These are phyloP conservation scores for Phytophthora aleatoria DNA, from an alignment of 352 stramenopile species.

Conservation along the genomic window DNA sequence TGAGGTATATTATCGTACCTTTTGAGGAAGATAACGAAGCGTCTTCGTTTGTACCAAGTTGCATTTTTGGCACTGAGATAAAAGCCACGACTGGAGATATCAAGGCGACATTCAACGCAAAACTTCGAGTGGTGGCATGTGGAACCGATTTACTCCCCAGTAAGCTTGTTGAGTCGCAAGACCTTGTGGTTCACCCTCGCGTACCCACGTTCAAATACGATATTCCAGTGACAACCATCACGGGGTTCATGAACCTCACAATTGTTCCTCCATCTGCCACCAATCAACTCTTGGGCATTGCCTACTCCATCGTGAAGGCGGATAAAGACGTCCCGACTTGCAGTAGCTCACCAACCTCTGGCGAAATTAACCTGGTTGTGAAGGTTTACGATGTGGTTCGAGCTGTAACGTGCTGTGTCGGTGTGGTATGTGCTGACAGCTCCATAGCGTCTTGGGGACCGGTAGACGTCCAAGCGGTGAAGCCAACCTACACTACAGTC, in stretches of 20 bases:
- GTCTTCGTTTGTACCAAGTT: slow-evolving; percentile 38
- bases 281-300: slow-evolving; percentile 26
- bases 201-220: slow-evolving; percentile 41
- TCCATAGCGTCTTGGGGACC: slow-evolving; percentile 34
- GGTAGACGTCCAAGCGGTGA: slow-evolving; percentile 32
- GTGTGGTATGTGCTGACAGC: slow-evolving; percentile 35
- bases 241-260: slow-evolving; percentile 50
- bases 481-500: slow-evolving; percentile 32
- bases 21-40: slow-evolving; percentile 3
- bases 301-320: slow-evolving; percentile 28
- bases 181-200: slow-evolving; percentile 43
- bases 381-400: slow-evolving; percentile 52
- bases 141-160: slow-evolving; percentile 41
- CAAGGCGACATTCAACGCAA: slow-evolving; percentile 41
- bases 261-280: slow-evolving; percentile 25
- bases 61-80: slow-evolving; percentile 39
- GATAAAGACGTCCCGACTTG: slow-evolving; percentile 11
- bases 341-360: slow-evolving; percentile 8
- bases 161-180: slow-evolving; percentile 26
- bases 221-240: slow-evolving; percentile 43
- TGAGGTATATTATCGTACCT: slow-evolving; percentile 47
- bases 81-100: slow-evolving; percentile 21
- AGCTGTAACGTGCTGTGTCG: slow-evolving; percentile 57
- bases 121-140: slow-evolving; percentile 52
- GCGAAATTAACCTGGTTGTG: slow-evolving; percentile 24